Base-by-base conservation (phyloP, 805 yeast species). In the Kazachstania africana region DNA sequence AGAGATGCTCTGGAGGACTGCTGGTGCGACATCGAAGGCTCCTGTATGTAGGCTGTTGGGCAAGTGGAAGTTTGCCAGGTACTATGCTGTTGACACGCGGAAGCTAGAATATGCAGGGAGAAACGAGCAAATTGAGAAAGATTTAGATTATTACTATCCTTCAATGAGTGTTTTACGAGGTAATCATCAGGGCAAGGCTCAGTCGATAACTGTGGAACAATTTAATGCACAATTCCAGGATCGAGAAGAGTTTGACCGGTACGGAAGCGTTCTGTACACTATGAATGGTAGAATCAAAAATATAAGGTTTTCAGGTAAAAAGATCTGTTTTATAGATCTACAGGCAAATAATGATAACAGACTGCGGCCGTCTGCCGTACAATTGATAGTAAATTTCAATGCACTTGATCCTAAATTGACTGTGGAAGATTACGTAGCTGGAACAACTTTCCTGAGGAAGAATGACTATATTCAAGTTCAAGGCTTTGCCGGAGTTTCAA, bases 401-500 rank as follows among this genome's bases (percentile, higher is more conserved):
- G 27, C 16, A 10, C 15, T 35, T 4, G 8, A 6, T 12, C 6
- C n/a, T 9, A 10, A n/a, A 6, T 8, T 10, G 23, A 8, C 6
- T 5, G 10, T 17, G 3, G 38, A 31, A 9, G 31, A 28, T 17
- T 44, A 43, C 25, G 23, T 21, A 8, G 24, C 27, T 2, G 6
- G 12, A 2, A 30, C 42, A 19, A 32, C 35, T 25, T 48, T 57
- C 19, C 55, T 84, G 24, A 63, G 77, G 29, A 68, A 68, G 15
- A 95, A 95, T 0, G 98, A 88, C 47, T 68, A 66, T 27, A 58
- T 88, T 3, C 57, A 70, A 6, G 72, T 77, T 16, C 45, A 55
- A 3, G 98, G 98, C 0, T 49, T 43, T 16, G 85, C 95, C 0
- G 82, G 88, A 16, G 51, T 68, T 3, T 82, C 96, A 0, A 73